These are phyloP conservation scores for Dryas alaskensis DNA, from an alignment of 306 rosid species.

Conservation along the genomic window DNA sequence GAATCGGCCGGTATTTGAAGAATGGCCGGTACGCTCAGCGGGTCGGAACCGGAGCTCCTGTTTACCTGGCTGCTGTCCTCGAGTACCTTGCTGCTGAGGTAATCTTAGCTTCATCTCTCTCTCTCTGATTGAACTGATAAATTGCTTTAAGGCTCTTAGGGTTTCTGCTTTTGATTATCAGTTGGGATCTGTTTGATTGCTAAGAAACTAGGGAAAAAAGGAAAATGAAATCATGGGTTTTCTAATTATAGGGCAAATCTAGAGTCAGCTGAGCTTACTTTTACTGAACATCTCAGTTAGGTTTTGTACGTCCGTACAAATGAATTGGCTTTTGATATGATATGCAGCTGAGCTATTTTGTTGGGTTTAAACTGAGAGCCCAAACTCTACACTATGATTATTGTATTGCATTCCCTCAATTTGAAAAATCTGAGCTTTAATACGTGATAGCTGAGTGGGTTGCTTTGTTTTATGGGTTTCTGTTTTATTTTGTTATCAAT, in stretches of 20 bases:
- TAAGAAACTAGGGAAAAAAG: not conserved
- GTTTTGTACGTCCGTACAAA: not conserved
- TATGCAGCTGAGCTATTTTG: not conserved
- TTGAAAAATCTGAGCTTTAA: not conserved
- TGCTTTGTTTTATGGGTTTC: not conserved
- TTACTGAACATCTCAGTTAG: not conserved
- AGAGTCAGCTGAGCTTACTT: not conserved
- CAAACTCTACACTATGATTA: not conserved
- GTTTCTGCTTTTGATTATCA: not conserved
- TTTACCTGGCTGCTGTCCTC: constrained; percentile 49
- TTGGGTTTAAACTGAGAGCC: not conserved
- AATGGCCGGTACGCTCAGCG: constrained; percentile 45
- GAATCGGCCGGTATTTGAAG: constrained; percentile 49
- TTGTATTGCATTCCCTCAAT: not conserved
- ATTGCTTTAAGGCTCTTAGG: not conserved
- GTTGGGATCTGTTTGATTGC: constrained; percentile 7
- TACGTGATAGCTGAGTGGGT: no score
- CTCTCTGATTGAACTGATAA: not conserved
- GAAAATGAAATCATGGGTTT: not conserved
- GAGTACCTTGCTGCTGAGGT: constrained; percentile 53
- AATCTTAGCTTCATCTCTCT: not conserved
- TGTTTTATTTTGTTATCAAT: not conserved
- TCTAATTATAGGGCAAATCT: not conserved
- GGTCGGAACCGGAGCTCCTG: constrained; percentile 51
- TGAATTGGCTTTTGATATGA: not conserved